A percentile compares a stretch with the other conserved stretches of the same genome.
phyloP scores from a whole-genome alignment of 768 basidiomycete genomes.

The Rhizopogon sp. region DNA sequence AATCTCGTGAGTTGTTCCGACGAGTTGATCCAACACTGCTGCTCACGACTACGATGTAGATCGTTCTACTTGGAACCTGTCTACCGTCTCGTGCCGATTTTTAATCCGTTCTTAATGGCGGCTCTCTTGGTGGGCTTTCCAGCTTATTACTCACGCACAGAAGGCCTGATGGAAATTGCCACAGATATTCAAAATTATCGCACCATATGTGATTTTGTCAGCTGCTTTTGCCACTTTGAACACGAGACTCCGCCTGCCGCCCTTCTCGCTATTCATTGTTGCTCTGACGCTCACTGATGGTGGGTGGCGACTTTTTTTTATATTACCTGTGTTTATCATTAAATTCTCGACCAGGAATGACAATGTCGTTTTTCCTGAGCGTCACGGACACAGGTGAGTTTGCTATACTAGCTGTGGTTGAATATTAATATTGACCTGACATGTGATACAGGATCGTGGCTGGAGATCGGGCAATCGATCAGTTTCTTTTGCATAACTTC shows the following conservation, averaged over 20 bases:
- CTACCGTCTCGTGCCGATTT: constrained; percentile 80
- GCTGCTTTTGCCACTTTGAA: constrained; percentile 67
- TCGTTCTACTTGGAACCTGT: constrained; percentile 88
- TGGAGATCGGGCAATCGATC: constrained; percentile 86
- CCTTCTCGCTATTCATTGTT: constrained; percentile 77
- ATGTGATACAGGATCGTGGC: constrained; percentile 60
- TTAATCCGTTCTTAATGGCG: constrained; percentile 83
- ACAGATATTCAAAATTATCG: constrained; percentile 78
- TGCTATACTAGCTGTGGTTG: background rate
- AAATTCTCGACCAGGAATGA: constrained; percentile 54
- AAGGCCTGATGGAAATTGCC: background rate
- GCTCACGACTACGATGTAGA: constrained; percentile 23
- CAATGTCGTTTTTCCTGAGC: constrained; percentile 76
- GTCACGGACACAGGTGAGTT: constrained; percentile 70
- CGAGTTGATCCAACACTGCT: background rate
- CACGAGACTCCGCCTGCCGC: constrained; percentile 59
- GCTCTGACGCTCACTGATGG: constrained; percentile 72
- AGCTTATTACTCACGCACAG: background rate
- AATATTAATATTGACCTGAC: constrained; percentile 3
- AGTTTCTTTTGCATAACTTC: constrained; percentile 86
- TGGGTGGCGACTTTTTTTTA: constrained; percentile 18
- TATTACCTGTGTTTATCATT: constrained; percentile 9
- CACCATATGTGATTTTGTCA: constrained; percentile 75
- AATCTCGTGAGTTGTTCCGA: constrained; percentile 54
- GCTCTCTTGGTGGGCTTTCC: constrained; percentile 48